Base-by-base conservation (phyloP, 2,329 filamentous ascomycete species). In the Colletotrichum graminicola region DNA sequence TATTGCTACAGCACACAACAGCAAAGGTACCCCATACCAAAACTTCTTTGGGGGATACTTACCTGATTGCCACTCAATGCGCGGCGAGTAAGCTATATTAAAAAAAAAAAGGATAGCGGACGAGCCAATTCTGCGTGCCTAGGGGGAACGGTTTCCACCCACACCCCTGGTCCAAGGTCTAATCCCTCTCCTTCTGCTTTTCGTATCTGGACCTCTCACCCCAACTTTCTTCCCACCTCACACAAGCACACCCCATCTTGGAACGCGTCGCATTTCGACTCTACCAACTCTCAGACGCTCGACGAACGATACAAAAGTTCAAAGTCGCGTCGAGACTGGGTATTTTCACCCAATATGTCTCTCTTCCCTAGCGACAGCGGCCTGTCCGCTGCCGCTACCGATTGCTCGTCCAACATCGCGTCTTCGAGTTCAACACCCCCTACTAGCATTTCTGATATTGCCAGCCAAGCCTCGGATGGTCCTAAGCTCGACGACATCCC, bases 351-450 rank as follows among this genome's bases (percentile, higher is more conserved):
- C 81, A 81, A 79, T 74, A 78, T 80, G 63, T 73, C 70, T 67
- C 71, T 75, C 51, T 71, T 73, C 11, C 67, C 74, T 2, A 71
- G 71, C 59, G 81, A 82, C 66, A 77, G 76, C 76, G 78, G 76
- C 76, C 77, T 80, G 71, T 76, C 74, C 43, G 74, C 69, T 43
- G 62, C 73, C 52, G 76, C 79, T 65, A 78, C 79, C 65, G 84
- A 86, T 71, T 80, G 80, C 55, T 85, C 84, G 62, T 85, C 83
- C 77, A 80, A 87, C 75, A 82, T 86, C 84, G 86, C 87, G 83
- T 89, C 87, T 61, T 82, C 85, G 34, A 86, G 84, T 76, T 91
- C 89, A 26, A 92, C 91, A 68, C 91, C 91, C 57, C 89, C 90
- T 32, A 93, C 91, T 60, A 92, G 89, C 75, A 83, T 91, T 75